phyloP scores from a whole-genome alignment of 768 basidiomycete genomes.

The Mrakia blollopis region DNA sequence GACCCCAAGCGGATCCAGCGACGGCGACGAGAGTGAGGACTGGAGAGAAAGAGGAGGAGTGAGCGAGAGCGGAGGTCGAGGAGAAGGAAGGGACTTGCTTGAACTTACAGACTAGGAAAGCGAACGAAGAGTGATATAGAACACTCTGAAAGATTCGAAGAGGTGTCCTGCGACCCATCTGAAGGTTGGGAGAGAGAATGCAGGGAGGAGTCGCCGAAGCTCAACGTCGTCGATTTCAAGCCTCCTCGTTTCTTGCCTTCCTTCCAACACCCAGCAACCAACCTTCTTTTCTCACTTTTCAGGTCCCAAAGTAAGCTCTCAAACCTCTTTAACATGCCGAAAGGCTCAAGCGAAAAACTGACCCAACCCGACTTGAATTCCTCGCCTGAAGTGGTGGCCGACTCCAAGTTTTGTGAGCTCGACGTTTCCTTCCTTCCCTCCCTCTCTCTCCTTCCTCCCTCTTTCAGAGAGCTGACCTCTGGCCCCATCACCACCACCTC shows the following conservation, averaged over 20 bases:
- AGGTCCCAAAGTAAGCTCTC: too few species aligned
- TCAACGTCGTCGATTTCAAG: too few species aligned
- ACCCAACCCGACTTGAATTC: too few species aligned
- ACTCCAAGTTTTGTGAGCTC: constrained; percentile 29
- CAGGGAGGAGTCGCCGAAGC: too few species aligned
- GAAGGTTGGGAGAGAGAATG: too few species aligned
- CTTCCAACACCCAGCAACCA: too few species aligned
- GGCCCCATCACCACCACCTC: background rate
- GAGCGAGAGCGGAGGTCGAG: background rate
- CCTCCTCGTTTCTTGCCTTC: too few species aligned
- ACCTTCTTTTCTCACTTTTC: too few species aligned
- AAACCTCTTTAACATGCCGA: too few species aligned
- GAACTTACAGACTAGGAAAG: constrained; percentile 33
- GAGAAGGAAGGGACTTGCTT: too few species aligned
- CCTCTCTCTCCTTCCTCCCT: background rate
- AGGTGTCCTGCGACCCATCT: background rate
- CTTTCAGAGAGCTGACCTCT: too few species aligned
- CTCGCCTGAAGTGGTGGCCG: constrained; percentile 25
- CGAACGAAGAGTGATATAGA: constrained; percentile 40
- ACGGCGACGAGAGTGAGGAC: constrained; percentile 35
- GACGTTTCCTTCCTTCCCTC: background rate
- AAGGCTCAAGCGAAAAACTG: too few species aligned
- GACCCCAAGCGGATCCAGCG: constrained; percentile 37
- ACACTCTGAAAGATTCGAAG: constrained; percentile 30
- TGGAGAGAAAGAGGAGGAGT: background rate